These are phyloP conservation scores for Clavispora carvajalis DNA, from an alignment of 805 yeast genomes.

Conservation along the genomic window DNA sequence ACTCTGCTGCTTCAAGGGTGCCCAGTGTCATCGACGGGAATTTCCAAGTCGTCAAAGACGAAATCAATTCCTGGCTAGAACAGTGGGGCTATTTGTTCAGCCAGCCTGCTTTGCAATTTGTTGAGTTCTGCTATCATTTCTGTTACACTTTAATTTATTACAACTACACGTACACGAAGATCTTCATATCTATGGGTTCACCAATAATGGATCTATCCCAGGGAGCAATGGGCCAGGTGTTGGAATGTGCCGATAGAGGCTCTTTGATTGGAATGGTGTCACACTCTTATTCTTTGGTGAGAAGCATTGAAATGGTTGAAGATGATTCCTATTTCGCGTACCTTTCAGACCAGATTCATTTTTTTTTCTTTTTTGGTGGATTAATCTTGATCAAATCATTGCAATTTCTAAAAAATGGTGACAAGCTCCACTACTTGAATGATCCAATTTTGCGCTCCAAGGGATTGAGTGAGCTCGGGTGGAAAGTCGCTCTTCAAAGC, in stretches of 20 bases:
- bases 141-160: conserved; percentile 48
- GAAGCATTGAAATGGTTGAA: conserved; percentile 34
- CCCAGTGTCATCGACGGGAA: conserved; percentile 15
- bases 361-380: conserved; percentile 42
- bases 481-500: conserved; percentile 9
- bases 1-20: conserved; percentile 6
- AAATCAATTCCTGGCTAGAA: conserved; percentile 55
- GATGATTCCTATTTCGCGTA: conserved; percentile 59
- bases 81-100: conserved; percentile 67
- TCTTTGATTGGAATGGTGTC: conserved; percentile 32
- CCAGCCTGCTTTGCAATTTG: conserved; percentile 70
- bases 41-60: conserved; percentile 38
- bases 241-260: conserved; percentile 21
- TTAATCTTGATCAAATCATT: conserved; percentile 29
- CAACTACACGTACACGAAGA: conserved; percentile 24
- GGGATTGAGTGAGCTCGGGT: conserved; percentile 1
- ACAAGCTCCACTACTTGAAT: conserved; percentile 7
- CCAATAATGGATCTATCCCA: conserved; percentile 10
- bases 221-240: conserved; percentile 19
- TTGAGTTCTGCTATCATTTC: conserved; percentile 65
- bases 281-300: conserved; percentile 40
- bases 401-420: conserved; percentile 6
- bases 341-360: conserved; percentile 66
- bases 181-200: conserved; percentile 4
- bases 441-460: background rate